A percentile compares a stretch with the other conserved stretches of the same genome.
phyloP scores from a whole-genome alignment of 768 basidiomycete genomes.

The Plicaturopsis crispa region DNA sequence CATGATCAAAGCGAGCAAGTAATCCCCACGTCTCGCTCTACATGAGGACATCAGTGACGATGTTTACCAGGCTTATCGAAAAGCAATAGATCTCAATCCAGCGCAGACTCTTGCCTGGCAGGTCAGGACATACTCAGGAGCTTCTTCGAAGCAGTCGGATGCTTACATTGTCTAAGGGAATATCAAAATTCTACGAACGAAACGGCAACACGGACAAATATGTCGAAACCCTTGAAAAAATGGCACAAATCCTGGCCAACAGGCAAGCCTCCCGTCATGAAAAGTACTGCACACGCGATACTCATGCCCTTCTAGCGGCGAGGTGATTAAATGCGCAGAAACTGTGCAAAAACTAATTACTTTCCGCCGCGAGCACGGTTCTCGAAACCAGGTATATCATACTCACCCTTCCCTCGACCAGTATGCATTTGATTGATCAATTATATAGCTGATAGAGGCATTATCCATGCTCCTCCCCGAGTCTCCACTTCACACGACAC shows the following conservation, averaged over 20 bases:
- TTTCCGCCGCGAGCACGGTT: constrained; percentile 52
- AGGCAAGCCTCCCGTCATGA: no score
- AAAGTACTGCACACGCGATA: not conserved
- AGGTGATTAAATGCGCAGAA: constrained; percentile 76
- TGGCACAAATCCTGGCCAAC: no score
- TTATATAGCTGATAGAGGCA: constrained; percentile 58
- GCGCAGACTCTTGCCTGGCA: constrained; percentile 79
- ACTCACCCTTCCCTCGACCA: constrained; percentile 1
- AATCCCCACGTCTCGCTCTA: no score
- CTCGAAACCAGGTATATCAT: constrained; percentile 42
- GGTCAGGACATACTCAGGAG: constrained; percentile 33
- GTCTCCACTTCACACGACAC: constrained; percentile 52
- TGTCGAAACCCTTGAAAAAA: constrained; percentile 42
- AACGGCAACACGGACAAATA: constrained; percentile 51
- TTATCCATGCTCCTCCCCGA: constrained; percentile 69
- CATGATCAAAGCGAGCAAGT: constrained; percentile 81
- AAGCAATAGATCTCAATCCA: constrained; percentile 64
- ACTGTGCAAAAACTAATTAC: constrained; percentile 70
- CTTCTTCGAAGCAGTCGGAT: constrained; percentile 7
- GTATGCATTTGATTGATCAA: constrained; percentile 3
- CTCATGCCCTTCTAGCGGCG: constrained; percentile 39
- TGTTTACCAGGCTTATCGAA: constrained; percentile 74
- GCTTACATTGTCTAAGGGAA: constrained; percentile 42
- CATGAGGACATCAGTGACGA: no score
- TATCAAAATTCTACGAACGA: constrained; percentile 66